Evolutionary conservation across 805 yeast genomes (phyloP), one percentile per base, ranked within the genome.

Genomic region (Nadsonia fulvescens): DNA sequence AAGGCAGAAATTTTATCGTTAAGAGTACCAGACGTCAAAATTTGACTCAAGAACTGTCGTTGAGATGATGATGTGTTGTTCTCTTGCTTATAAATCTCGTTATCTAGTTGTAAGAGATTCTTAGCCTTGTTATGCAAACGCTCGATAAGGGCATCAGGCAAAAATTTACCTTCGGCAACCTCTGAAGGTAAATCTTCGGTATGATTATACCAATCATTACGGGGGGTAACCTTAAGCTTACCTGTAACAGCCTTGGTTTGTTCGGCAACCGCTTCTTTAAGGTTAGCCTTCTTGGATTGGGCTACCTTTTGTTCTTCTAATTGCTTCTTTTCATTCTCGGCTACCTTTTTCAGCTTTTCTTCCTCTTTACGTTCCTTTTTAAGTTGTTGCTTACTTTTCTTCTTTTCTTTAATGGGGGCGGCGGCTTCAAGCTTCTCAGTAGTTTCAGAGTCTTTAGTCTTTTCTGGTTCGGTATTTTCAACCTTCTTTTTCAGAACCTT

Each of bases 1-100:
- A 89, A 61, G 1, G 98, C 94, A 24, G 93, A 78, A 29, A 89
- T 77, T 54, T 89, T 82, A 72, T 89, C 98, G 40, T 70, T 74
- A 40, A 86, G 61, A 0, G 98, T 89, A 77, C 98, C 98, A 37
- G 70, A 74, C 5, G 82, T 62, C 42, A 89, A 63, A 38, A 89
- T 74, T 51, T 86, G 91, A 1, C 86, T 65, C 59, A 81, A 67
- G 49, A 86, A 86, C 59, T 78, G 74, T 46, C 68, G 71, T 55
- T 77, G 94, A 5, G 91, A 76, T 20, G 74, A 69, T 30, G 72
- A 65, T 36, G 70, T 70, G 29, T 76, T 66, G 45, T 73, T 73
- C 45, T 74, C 91, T 33, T 70, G 72, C 34, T 66, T 61, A 46
- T 77, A 86, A 0, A 58, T 42, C 31, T 63, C 60, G 47, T 79